Base-by-base conservation (phyloP, 805 yeast species). In the Cyberlindnera euphorbiiphila region DNA sequence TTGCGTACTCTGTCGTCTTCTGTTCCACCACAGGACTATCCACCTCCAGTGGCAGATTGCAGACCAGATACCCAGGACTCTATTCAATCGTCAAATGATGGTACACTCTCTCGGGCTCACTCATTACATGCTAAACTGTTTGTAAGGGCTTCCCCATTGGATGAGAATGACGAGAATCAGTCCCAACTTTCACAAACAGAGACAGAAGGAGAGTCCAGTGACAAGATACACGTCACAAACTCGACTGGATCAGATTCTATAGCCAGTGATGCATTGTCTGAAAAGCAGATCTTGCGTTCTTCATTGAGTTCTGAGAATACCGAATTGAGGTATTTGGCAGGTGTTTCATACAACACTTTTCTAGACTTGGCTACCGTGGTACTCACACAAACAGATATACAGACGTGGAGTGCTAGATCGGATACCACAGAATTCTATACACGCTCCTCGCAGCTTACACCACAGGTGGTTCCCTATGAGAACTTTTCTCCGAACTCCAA, bases 381-480 rank as follows among this genome's bases (percentile, higher is more conserved):
- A 4, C 16, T 25, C 23, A 25, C 12, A 4, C 9, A 28, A 9
- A 6, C 34, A 3, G 22, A 15, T 11, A 18, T 37, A 49, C 12
- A 41, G 38, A 4, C 39, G 25, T 21, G 13, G 25, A 21, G 19
- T 11, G 13, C 25, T 5, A 19, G 4, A 17, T 17, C 33, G 11
- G 33, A 26, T 9, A 9, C 15, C 3, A 26, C 36, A 6, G 37
- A 34, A 17, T 4, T 20, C 10, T 41, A 36, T 34, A 46, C 57
- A 1, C 29, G 36, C 5, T 50, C 57, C 1, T 51, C 57, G 0
- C 39, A 43, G 20, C 39, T 53, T 11, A 41, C 58, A 0, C 49
- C 53, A 3, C 37, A 37, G 28, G 23, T 35, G n/a, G 14, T 34
- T 11, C 16, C 36, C 9, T 43, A 36, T 19, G 29, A 37, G 3